A percentile compares a stretch with the other conserved stretches of the same genome.
Conservation (phyloP, 164 flowering plant species). For the Chimonanthus praecox region DNA sequence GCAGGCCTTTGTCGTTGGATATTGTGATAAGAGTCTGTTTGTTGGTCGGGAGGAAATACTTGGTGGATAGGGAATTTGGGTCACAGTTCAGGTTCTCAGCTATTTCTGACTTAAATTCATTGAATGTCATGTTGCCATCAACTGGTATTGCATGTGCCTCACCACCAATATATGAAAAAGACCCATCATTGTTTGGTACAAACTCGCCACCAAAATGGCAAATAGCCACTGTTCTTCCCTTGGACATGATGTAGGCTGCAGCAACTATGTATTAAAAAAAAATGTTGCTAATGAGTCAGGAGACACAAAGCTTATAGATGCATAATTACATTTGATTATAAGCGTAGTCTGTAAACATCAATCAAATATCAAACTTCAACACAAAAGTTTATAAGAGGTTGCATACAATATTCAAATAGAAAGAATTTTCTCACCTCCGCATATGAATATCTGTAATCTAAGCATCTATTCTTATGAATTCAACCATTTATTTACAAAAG, state of each 20-base stretch:
- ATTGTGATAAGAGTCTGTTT: slow-evolving; percentile 43
- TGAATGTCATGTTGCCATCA: slow-evolving; percentile 39
- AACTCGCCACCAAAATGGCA: slow-evolving; percentile 66
- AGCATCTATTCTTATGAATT: not conserved
- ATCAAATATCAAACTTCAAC: not conserved
- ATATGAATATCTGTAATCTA: not conserved
- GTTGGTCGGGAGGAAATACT: slow-evolving; percentile 78
- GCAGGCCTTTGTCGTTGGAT: slow-evolving; percentile 32
- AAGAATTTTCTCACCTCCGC: not conserved
- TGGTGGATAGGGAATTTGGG: slow-evolving; percentile 36
- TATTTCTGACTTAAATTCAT: slow-evolving; percentile 55
- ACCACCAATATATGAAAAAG: slow-evolving; percentile 60
- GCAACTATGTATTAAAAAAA: not conserved
- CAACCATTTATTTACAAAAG: not conserved
- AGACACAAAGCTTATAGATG: not conserved
- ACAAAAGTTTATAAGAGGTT: not conserved
- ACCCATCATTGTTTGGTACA: slow-evolving; percentile 53
- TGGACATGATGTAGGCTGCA: not conserved
- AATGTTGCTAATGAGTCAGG: not conserved
- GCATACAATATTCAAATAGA: not conserved
- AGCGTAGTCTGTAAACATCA: not conserved
- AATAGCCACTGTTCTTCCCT: slow-evolving; percentile 3
- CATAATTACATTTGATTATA: not conserved
- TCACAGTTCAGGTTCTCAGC: slow-evolving; percentile 59
- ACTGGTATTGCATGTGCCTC: slow-evolving; percentile 75